Percentiles rank a stretch among this genome's conserved stretches.
Evolutionary conservation across 306 rosid genomes (phyloP).

Genomic region (Pyrus pyrifolia): DNA sequence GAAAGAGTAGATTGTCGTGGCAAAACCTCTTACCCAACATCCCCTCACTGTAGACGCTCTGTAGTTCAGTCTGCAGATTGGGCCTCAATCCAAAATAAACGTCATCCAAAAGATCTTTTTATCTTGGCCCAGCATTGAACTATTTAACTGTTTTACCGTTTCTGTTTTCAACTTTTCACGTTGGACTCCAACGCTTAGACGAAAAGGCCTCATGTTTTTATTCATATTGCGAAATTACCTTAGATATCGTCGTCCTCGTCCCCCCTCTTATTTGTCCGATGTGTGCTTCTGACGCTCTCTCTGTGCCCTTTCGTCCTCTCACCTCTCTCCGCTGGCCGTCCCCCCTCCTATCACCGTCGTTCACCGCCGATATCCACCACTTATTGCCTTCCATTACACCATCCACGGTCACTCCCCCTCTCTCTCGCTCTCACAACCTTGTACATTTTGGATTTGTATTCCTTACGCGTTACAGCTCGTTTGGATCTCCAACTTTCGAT

Average conservation of each 20-base stretch:
- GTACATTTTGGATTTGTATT: not conserved
- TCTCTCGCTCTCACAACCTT: not conserved
- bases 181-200: not conserved
- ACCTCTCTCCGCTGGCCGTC: slow-evolving; percentile 9
- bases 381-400: slow-evolving; percentile 1
- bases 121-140: not conserved
- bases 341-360: slow-evolving; percentile 4
- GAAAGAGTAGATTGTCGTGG: too few relatives aligned
- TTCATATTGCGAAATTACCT: slow-evolving; percentile 7
- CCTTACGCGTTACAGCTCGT: not conserved
- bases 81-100: not conserved
- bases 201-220: not conserved
- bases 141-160: not conserved
- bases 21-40: too few relatives aligned
- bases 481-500: slow-evolving; percentile 1
- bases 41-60: too few relatives aligned
- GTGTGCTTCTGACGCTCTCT: slow-evolving; percentile 12
- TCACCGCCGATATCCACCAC: slow-evolving; percentile 15
- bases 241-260: not conserved
- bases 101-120: not conserved
- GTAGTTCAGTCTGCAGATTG: not conserved
- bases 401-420: slow-evolving; percentile 13
- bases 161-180: not conserved
- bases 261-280: slow-evolving; percentile 13
- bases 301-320: slow-evolving; percentile 10